phyloP scores from a whole-genome alignment of 2,329 filamentous ascomycete species.

The Tolypocladium amazonense region DNA sequence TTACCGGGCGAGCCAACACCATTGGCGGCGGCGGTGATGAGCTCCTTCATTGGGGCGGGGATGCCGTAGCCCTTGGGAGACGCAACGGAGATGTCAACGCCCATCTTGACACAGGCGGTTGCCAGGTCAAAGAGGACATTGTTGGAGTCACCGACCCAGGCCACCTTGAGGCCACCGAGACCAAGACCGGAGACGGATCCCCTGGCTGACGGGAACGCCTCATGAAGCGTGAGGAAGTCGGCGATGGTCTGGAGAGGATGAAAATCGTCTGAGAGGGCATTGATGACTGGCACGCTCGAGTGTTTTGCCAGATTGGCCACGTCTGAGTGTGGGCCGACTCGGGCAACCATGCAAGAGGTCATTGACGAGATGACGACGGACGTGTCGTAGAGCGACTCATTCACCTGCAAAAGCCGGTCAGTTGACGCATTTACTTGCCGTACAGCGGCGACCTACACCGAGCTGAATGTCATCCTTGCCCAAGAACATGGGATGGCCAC shows the following conservation, averaged over 20 bases:
- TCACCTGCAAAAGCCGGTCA: conserved; percentile 43
- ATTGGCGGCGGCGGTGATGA: conserved; percentile 56
- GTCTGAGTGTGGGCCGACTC: conserved; percentile 68
- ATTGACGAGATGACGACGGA: conserved; percentile 89
- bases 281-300: conserved; percentile 73
- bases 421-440: not conserved
- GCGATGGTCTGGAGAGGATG: conserved; percentile 92
- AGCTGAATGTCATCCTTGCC: conserved; percentile 94
- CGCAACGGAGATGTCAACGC: conserved; percentile 76
- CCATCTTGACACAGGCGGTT: conserved; percentile 77
- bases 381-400: conserved; percentile 91
- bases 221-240: conserved; percentile 84
- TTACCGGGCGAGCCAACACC: conserved; percentile 50
- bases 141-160: conserved; percentile 95
- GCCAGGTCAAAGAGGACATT: conserved; percentile 94
- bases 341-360: conserved; percentile 73
- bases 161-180: conserved; percentile 75
- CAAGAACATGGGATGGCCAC: conserved; percentile 92
- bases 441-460: conserved; percentile 46
- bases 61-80: conserved; percentile 80
- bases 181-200: conserved; percentile 41
- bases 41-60: conserved; percentile 58
- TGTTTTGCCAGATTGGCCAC: conserved; percentile 59
- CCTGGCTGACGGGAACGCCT: conserved; percentile 51
- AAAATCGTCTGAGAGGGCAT: conserved; percentile 79